Conservation (phyloP, 2,329 filamentous ascomycete species). For the Tolypocladium endophyticum region DNA sequence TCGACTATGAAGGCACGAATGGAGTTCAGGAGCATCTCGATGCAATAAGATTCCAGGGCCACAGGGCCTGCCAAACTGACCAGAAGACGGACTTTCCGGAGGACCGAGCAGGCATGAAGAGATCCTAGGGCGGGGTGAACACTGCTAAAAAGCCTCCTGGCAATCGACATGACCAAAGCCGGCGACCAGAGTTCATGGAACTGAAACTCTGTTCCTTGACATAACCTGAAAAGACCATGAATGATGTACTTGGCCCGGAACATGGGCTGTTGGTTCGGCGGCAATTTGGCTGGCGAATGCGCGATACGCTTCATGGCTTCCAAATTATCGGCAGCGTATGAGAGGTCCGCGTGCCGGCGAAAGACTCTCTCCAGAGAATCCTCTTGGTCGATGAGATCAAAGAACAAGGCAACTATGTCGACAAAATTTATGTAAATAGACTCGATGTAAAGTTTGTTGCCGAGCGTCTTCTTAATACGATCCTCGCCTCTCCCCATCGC, state of each 20-base stretch:
- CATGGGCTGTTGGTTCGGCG: slow-evolving; percentile 74
- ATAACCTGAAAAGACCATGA: slow-evolving; percentile 69
- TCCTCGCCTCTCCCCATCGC: slow-evolving; percentile 49
- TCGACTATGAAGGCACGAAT: slow-evolving; percentile 71
- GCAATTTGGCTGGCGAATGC: slow-evolving; percentile 53
- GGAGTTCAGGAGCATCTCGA: slow-evolving; percentile 83
- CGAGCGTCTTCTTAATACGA: slow-evolving; percentile 58
- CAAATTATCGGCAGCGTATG: slow-evolving; percentile 53
- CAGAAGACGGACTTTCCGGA: slow-evolving; percentile 76
- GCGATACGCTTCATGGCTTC: slow-evolving; percentile 59
- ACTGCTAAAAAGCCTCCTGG: slow-evolving; percentile 67
- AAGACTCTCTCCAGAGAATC: slow-evolving; percentile 61
- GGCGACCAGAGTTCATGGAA: slow-evolving; percentile 62
- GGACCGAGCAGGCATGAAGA: slow-evolving; percentile 73
- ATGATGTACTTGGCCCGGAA: slow-evolving; percentile 72
- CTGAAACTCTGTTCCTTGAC: slow-evolving; percentile 58
- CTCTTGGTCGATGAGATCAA: slow-evolving; percentile 70
- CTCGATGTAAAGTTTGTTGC: slow-evolving; percentile 51
- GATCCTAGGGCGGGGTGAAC: slow-evolving; percentile 78
- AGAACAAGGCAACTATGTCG: slow-evolving; percentile 64
- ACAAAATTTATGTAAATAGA: slow-evolving; percentile 62
- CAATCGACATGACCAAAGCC: slow-evolving; percentile 60
- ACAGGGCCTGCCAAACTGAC: slow-evolving; percentile 65
- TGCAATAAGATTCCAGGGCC: slow-evolving; percentile 67
- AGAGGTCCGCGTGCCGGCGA: slow-evolving; percentile 44